phyloP scores from a whole-genome alignment of 1,139 yeast species.

The Debaryomyces singareniensis region DNA sequence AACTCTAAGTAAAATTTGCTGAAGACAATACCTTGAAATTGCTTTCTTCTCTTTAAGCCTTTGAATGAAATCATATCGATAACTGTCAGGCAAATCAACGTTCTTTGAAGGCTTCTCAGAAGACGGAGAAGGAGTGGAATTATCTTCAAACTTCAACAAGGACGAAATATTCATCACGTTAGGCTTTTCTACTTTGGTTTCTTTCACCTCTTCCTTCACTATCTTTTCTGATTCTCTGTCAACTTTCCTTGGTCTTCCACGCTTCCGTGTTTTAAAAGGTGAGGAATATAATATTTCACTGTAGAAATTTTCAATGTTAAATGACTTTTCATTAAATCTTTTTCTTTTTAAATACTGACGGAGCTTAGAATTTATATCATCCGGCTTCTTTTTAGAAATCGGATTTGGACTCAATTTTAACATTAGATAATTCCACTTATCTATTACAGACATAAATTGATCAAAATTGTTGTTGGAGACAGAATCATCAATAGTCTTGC shows the following conservation, averaged over 20 bases:
- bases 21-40: conserved; percentile 54
- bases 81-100: not conserved
- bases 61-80: conserved; percentile 18
- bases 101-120: not conserved
- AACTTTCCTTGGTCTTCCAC: not conserved
- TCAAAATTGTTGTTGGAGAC: conserved; percentile 29
- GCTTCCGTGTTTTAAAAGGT: not conserved
- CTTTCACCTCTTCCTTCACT: not conserved
- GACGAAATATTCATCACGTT: not conserved
- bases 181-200: not conserved
- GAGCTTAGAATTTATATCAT: conserved; percentile 29
- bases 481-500: conserved; percentile 23
- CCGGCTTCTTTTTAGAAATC: conserved; percentile 5
- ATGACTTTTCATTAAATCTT: conserved; percentile 20
- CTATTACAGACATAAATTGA: conserved; percentile 30
- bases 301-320: not conserved
- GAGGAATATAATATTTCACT: not conserved
- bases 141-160: conserved; percentile 1
- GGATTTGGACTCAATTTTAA: conserved; percentile 27
- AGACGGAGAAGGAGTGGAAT: not conserved
- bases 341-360: conserved; percentile 18
- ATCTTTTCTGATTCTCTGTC: not conserved
- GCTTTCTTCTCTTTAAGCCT: conserved; percentile 24
- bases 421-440: conserved; percentile 39
- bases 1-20: conserved; percentile 64